Evolutionary conservation across 306 rosid genomes (phyloP).

Genomic region (Castanea mollissima): DNA sequence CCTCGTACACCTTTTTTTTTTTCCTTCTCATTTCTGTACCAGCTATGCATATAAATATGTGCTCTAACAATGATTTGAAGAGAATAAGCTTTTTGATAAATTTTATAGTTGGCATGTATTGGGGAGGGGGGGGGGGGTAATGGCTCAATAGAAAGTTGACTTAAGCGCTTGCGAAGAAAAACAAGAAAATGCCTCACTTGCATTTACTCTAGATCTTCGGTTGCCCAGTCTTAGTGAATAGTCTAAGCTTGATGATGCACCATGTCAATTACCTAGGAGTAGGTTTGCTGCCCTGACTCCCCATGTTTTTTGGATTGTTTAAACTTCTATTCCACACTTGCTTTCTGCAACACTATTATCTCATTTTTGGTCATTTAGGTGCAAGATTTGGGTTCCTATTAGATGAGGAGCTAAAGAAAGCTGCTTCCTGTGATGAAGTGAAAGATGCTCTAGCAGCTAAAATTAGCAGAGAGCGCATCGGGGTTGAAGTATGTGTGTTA

Average conservation of each 20-base stretch:
- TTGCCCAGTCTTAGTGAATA: background rate
- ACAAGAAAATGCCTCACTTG: background rate
- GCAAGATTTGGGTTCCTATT: conserved; percentile 77
- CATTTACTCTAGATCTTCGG: background rate
- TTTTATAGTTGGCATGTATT: background rate
- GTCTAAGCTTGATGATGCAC: background rate
- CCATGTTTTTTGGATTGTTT: background rate
- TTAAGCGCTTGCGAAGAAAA: background rate
- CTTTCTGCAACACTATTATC: conserved; percentile 17
- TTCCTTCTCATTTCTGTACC: background rate
- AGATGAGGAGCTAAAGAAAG: conserved; percentile 77
- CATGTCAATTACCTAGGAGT: background rate
- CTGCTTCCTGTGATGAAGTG: conserved; percentile 84
- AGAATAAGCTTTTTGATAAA: background rate
- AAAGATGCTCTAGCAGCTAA: conserved; percentile 77
- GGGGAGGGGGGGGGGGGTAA: background rate
- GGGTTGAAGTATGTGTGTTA: conserved; percentile 60
- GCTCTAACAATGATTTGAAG: background rate
- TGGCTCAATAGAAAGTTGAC: background rate
- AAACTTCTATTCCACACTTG: background rate
- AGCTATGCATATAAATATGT: background rate
- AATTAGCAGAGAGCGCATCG: conserved; percentile 92
- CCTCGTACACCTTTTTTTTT: too few species aligned
- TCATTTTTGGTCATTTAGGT: conserved; percentile 45
- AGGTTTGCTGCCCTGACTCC: background rate